Conservation (phyloP, 2,329 filamentous ascomycete species). For the Dendryphion nanum region DNA sequence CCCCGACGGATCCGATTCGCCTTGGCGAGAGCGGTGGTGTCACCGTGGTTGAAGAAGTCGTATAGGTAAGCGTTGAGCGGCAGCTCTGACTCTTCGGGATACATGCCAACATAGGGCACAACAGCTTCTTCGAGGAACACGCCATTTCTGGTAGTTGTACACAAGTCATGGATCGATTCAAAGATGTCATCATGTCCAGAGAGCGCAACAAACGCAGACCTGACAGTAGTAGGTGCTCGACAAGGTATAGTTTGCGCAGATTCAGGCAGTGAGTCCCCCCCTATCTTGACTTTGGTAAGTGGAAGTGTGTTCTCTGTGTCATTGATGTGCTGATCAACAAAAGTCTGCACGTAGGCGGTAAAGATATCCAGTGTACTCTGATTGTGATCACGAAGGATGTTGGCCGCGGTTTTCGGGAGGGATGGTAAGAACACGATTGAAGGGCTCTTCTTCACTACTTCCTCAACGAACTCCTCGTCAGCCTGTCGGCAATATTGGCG, state of each 20-base stretch:
- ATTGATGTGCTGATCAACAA: slow-evolving; percentile 62
- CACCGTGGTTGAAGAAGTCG: slow-evolving; percentile 76
- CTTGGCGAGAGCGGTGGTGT: slow-evolving; percentile 56
- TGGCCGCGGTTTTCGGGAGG: slow-evolving; percentile 58
- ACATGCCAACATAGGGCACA: slow-evolving; percentile 66
- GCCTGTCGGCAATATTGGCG: slow-evolving; percentile 53
- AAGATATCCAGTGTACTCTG: slow-evolving; percentile 64
- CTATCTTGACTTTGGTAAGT: slow-evolving; percentile 53
- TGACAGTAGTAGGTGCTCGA: slow-evolving; percentile 48
- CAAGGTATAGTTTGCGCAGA: slow-evolving; percentile 7
- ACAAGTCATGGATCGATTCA: slow-evolving; percentile 64
- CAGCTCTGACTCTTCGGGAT: slow-evolving; percentile 53
- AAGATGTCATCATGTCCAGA: slow-evolving; percentile 68
- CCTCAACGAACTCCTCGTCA: slow-evolving; percentile 48
- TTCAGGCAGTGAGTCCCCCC: slow-evolving; percentile 28
- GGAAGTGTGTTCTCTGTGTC: slow-evolving; percentile 58
- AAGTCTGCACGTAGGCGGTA: slow-evolving; percentile 67
- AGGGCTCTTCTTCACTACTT: slow-evolving; percentile 55
- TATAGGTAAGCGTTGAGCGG: slow-evolving; percentile 68
- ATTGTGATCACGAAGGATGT: slow-evolving; percentile 63
- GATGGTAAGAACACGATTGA: slow-evolving; percentile 65
- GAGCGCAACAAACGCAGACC: slow-evolving; percentile 69
- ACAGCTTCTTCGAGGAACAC: slow-evolving; percentile 74
- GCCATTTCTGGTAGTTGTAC: slow-evolving; percentile 61
- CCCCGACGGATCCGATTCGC: slow-evolving; percentile 66